These are phyloP conservation scores for Tetrapisispora namnaoensis DNA, from an alignment of 805 yeast genomes.

Conservation along the genomic window DNA sequence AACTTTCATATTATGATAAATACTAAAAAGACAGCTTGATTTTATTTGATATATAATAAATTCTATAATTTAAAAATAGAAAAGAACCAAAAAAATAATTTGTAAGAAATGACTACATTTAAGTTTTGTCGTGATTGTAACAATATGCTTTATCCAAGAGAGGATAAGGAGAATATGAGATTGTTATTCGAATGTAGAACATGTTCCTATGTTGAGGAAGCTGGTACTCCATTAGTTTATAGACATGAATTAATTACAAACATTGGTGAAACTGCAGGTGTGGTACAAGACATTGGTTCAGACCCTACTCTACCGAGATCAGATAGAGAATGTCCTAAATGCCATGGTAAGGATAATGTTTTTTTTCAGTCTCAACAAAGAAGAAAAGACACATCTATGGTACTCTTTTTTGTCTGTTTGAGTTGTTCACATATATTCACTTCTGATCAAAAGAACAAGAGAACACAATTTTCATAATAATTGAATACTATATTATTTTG, in stretches of 20 bases:
- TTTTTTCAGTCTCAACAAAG: conserved; percentile 96
- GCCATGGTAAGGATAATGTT: conserved; percentile 83
- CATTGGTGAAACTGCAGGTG: conserved; percentile 93
- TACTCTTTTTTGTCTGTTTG: conserved; percentile 83
- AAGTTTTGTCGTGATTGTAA: conserved; percentile 93
- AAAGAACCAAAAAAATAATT: too few species aligned
- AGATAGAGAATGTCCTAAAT: conserved; percentile 85
- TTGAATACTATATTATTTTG: neutral
- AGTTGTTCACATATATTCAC: conserved; percentile 65
- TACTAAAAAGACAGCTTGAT: too few species aligned
- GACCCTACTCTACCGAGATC: conserved; percentile 98
- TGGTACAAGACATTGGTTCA: conserved; percentile 85
- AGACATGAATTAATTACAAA: conserved; percentile 87
- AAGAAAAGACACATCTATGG: conserved; percentile 92
- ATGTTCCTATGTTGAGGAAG: conserved; percentile 87
- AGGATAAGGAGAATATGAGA: conserved; percentile 64
- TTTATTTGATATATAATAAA: too few species aligned
- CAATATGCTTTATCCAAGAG: conserved; percentile 96
- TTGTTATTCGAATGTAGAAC: conserved; percentile 89
- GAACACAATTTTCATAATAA: conserved; percentile 24
- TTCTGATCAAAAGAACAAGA: conserved; percentile 29
- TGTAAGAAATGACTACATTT: conserved; percentile 66
- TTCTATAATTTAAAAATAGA: too few species aligned
- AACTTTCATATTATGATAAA: too few species aligned
- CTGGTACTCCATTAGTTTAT: conserved; percentile 78